These are phyloP conservation scores for Sugiyamaella castrensis DNA, from an alignment of 1,139 yeast species.

Conservation along the genomic window DNA sequence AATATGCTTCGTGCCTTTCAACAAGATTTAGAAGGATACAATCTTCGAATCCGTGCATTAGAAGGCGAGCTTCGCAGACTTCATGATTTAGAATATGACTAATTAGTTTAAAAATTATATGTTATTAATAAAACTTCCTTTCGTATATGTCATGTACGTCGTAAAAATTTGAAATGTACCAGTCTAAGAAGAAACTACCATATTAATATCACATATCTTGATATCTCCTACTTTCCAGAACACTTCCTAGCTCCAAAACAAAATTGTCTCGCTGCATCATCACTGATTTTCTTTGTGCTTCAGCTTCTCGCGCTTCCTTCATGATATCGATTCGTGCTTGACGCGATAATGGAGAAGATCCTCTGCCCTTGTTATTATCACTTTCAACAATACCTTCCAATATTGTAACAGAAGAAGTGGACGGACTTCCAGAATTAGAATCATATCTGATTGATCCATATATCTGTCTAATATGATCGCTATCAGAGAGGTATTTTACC, in stretches of 20 bases:
- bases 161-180: too few species aligned
- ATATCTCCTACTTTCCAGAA: slow-evolving; percentile 21
- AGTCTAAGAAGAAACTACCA: too few species aligned
- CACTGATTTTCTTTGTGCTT: slow-evolving; percentile 18
- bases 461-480: slow-evolving; percentile 6
- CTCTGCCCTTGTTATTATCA: slow-evolving; percentile 12
- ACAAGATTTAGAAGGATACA: too few species aligned
- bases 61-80: too few species aligned
- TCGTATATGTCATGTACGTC: too few species aligned
- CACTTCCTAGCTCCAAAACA: slow-evolving; percentile 30
- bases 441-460: slow-evolving; percentile 18
- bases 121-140: too few species aligned
- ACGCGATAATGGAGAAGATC: slow-evolving; percentile 22
- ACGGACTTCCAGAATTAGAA: slow-evolving; percentile 1
- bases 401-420: slow-evolving; percentile 20
- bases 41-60: too few species aligned
- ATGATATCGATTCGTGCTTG: slow-evolving; percentile 30
- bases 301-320: slow-evolving; percentile 26
- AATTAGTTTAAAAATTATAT: too few species aligned
- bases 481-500: background rate
- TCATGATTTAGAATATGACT: too few species aligned
- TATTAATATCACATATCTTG: background rate
- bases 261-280: slow-evolving; percentile 25
- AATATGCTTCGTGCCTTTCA: too few species aligned
- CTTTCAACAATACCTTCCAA: slow-evolving; percentile 28